phyloP scores from a whole-genome alignment of 148 eudicot species.

The Suaeda aralocaspica region DNA sequence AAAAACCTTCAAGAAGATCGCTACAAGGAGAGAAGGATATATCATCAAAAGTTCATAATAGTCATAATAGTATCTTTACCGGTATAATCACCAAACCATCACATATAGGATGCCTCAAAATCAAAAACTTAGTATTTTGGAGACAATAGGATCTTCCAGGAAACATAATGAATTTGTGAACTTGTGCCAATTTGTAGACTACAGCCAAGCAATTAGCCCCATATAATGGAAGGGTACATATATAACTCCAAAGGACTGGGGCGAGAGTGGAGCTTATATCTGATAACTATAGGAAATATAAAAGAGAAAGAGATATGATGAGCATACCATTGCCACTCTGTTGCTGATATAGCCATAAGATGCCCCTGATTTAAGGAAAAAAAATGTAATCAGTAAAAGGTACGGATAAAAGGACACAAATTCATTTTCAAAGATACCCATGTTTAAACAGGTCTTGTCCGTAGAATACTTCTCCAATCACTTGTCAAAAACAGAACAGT shows the following conservation, averaged over 20 bases:
- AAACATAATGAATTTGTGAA: neutral
- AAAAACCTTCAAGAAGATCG: too few relatives aligned
- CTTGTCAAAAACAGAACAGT: neutral
- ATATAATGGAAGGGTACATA: neutral
- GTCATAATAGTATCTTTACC: too few relatives aligned
- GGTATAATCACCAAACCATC: neutral
- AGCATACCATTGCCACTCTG: conserved; percentile 72
- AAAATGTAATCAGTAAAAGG: conserved; percentile 19
- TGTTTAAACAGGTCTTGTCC: neutral
- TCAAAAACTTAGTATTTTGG: neutral
- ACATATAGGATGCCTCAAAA: neutral
- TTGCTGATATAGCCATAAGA: conserved; percentile 57
- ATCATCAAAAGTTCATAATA: too few relatives aligned
- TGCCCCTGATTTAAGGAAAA: conserved; percentile 45
- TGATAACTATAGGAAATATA: too few relatives aligned
- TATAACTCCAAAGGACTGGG: too few relatives aligned
- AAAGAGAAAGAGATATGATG: too few relatives aligned
- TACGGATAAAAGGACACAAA: neutral
- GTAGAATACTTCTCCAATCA: neutral
- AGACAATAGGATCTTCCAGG: neutral
- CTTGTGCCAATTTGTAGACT: neutral
- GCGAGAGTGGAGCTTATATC: too few relatives aligned
- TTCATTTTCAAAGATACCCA: neutral
- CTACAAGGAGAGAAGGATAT: too few relatives aligned
- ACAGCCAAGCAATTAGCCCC: neutral